Evolutionary conservation across 2,329 filamentous ascomycete species (phyloP).

Genomic region (Calonectria naviculata): DNA sequence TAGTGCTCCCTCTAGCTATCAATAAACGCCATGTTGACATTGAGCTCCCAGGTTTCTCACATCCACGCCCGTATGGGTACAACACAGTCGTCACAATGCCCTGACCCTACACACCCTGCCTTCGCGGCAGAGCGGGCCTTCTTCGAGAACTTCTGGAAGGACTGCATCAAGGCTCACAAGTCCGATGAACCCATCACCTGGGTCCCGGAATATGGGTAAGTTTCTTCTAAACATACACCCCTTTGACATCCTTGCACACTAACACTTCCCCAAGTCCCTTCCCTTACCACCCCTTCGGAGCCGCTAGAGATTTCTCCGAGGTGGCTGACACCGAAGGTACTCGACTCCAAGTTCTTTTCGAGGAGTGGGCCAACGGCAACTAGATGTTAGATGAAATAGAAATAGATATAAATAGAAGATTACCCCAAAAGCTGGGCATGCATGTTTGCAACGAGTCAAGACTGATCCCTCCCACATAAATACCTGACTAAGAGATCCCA

Average conservation of each 20-base stretch:
- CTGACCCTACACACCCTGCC: slow-evolving; percentile 44
- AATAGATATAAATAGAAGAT: not conserved
- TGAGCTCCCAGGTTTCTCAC: slow-evolving; percentile 29
- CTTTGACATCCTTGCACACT: not conserved
- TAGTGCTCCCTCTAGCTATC: not conserved
- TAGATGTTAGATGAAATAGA: slow-evolving; percentile 1
- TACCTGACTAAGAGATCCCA: not conserved
- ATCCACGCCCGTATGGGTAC: slow-evolving; percentile 50
- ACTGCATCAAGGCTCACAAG: slow-evolving; percentile 11
- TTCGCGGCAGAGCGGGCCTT: slow-evolving; percentile 44
- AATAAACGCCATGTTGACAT: not conserved
- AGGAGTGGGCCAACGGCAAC: slow-evolving; percentile 19
- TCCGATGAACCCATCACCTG: slow-evolving; percentile 11
- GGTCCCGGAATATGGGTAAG: slow-evolving; percentile 29
- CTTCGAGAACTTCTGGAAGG: slow-evolving; percentile 44
- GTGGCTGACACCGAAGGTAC: slow-evolving; percentile 39
- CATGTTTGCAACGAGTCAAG: not conserved
- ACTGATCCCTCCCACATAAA: not conserved
- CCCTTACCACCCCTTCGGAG: slow-evolving; percentile 39
- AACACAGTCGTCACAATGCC: slow-evolving; percentile 49
- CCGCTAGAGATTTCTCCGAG: slow-evolving; percentile 30
- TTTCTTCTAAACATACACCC: not conserved
- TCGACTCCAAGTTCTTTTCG: slow-evolving; percentile 36
- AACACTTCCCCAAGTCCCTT: slow-evolving; percentile 28
- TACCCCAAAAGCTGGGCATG: not conserved